Conservation (phyloP, 495 filamentous ascomycete species). For the Pyrenopolyporus hunteri region DNA sequence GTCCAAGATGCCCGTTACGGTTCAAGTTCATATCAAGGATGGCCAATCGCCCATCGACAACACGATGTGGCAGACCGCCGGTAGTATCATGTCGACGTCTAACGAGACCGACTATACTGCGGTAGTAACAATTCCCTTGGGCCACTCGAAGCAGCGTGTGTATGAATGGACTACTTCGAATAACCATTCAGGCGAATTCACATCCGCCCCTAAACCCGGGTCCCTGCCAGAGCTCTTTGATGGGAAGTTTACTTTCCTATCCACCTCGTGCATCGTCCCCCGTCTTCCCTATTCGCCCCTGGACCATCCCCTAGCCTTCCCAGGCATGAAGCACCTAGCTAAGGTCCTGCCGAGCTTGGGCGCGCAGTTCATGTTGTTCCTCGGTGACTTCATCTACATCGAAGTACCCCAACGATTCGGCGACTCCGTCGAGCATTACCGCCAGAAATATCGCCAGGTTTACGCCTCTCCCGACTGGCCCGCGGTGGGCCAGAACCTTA, state of each 20-base stretch:
- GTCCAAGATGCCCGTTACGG: conserved; percentile 72
- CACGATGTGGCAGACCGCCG: conserved; percentile 68
- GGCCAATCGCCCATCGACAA: conserved; percentile 53
- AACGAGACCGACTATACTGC: conserved; percentile 83
- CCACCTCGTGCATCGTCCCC: conserved; percentile 88
- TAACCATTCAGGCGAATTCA: conserved; percentile 77
- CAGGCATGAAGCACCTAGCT: conserved; percentile 74
- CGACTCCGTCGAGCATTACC: conserved; percentile 72
- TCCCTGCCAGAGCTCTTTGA: conserved; percentile 59
- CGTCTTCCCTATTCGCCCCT: conserved; percentile 86
- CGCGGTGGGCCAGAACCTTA: conserved; percentile 68
- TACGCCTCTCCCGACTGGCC: conserved; percentile 93
- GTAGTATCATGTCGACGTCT: conserved; percentile 65
- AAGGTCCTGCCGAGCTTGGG: conserved; percentile 66
- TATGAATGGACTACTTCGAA: conserved; percentile 87
- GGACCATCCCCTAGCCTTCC: conserved; percentile 79
- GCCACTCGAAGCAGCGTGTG: conserved; percentile 58
- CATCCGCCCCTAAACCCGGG: conserved; percentile 68
- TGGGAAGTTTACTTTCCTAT: conserved; percentile 81
- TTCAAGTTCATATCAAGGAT: conserved; percentile 62
- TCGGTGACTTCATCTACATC: conserved; percentile 98
- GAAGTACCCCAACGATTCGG: conserved; percentile 86
- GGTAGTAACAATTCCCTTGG: conserved; percentile 63
- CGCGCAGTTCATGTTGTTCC: conserved; percentile 92
- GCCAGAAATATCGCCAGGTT: conserved; percentile 88